phyloP scores from a whole-genome alignment of 2,329 filamentous ascomycete genomes.

The Epicoccum nigrum region DNA sequence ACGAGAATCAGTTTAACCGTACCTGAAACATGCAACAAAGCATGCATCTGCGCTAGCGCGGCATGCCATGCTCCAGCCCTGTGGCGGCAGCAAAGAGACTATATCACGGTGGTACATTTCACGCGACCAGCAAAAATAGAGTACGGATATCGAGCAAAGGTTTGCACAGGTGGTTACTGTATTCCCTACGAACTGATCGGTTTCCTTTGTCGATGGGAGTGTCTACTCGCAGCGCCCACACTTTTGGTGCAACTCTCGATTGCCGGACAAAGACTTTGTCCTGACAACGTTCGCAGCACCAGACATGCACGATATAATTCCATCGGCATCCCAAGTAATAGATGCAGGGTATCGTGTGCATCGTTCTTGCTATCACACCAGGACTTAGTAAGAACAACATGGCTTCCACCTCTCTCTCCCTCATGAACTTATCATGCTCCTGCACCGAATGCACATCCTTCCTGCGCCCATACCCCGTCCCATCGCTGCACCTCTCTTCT shows the following conservation, averaged over 20 bases:
- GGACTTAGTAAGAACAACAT: conserved; percentile 1
- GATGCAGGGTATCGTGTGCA: neutral
- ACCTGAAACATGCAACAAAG: conserved; percentile 6
- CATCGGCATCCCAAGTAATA: neutral
- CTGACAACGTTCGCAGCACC: neutral
- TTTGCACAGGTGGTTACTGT: neutral
- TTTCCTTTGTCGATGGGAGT: too few species aligned
- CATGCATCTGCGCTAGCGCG: neutral
- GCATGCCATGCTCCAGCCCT: neutral
- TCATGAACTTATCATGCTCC: conserved; percentile 20
- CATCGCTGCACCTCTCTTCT: neutral
- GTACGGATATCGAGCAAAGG: neutral
- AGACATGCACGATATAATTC: too few species aligned
- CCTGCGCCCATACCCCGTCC: conserved; percentile 14
- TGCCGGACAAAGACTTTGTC: neutral
- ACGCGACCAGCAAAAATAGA: conserved; percentile 2
- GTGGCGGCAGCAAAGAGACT: neutral
- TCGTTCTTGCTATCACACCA: neutral
- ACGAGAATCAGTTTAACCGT: neutral
- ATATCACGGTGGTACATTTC: neutral
- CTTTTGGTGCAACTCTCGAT: too few species aligned
- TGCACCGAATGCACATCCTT: conserved; percentile 22
- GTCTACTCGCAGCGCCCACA: too few species aligned
- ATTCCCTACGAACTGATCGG: too few species aligned
- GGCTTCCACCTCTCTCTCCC: neutral